phyloP scores from a whole-genome alignment of 805 yeast species.

The Ogataea philodendri region DNA sequence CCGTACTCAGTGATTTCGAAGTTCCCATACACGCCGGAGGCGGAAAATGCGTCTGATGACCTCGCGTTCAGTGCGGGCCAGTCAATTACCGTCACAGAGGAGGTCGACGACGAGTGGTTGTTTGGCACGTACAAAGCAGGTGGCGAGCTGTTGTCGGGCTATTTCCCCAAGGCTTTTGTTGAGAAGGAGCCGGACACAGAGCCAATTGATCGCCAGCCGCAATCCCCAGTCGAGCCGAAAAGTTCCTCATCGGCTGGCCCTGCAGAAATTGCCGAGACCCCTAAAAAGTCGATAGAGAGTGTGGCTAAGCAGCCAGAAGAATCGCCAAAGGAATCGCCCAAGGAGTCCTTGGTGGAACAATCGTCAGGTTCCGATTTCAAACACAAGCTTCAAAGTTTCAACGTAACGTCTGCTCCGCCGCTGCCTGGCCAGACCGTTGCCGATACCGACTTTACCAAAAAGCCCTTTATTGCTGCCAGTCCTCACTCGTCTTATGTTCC shows the following conservation, averaged over 20 bases:
- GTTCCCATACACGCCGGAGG: conserved; percentile 34
- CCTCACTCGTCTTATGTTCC: conserved; percentile 61
- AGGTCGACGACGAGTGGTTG: conserved; percentile 93
- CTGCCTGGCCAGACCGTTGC: conserved; percentile 33
- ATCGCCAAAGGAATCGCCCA: conserved; percentile 1
- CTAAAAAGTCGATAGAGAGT: too few relatives aligned
- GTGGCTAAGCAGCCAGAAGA: conserved; percentile 5
- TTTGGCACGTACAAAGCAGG: conserved; percentile 55
- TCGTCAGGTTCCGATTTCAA: conserved; percentile 31
- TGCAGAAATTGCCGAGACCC: conserved; percentile 1
- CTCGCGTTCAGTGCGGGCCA: conserved; percentile 68
- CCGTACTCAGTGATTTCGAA: conserved; percentile 33
- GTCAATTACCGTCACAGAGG: conserved; percentile 65
- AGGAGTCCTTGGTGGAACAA: neutral
- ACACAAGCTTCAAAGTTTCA: conserved; percentile 51
- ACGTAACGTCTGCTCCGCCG: conserved; percentile 41
- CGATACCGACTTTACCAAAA: conserved; percentile 47
- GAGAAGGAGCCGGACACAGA: conserved; percentile 29
- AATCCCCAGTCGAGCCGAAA: too few relatives aligned
- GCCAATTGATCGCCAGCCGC: too few relatives aligned
- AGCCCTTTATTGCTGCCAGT: conserved; percentile 53
- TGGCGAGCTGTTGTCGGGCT: conserved; percentile 57
- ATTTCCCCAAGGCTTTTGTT: conserved; percentile 88
- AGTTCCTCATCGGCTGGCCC: too few relatives aligned
- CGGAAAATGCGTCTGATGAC: conserved; percentile 77